Percentiles rank a stretch among this genome's conserved stretches.
Conservation (phyloP, 2,329 filamentous ascomycete species). For the Hirsutella rhossiliensis region DNA sequence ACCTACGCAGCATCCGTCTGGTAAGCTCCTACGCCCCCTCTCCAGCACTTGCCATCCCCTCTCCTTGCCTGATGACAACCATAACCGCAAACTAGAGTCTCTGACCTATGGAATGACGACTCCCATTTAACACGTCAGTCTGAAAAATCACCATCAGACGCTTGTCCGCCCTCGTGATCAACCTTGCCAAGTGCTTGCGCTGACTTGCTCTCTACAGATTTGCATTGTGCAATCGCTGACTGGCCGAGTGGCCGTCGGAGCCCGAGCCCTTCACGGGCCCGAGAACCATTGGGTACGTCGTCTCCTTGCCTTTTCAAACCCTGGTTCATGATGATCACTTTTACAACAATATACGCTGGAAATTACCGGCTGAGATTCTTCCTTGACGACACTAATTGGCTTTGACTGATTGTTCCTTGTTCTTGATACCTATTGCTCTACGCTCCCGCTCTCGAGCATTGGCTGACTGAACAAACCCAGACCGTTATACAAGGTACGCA, state of each 20-base stretch:
- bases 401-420: conserved; percentile 54
- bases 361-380: conserved; percentile 85
- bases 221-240: background rate
- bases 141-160: conserved; percentile 38
- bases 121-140: conserved; percentile 75
- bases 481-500: conserved; percentile 22
- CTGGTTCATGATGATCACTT: conserved; percentile 49
- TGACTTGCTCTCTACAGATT: background rate
- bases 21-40: background rate
- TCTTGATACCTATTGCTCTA: conserved; percentile 4
- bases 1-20: background rate
- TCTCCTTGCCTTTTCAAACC: background rate
- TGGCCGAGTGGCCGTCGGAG: background rate
- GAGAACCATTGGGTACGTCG: conserved; percentile 17
- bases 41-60: background rate
- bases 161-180: background rate
- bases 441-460: conserved; percentile 1
- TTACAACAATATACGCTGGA: conserved; percentile 63
- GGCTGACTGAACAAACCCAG: conserved; percentile 18
- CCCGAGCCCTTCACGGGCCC: background rate
- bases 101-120: conserved; percentile 83
- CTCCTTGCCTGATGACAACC: conserved; percentile 61
- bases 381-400: conserved; percentile 77
- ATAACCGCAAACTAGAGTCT: conserved; percentile 96
- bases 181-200: background rate